phyloP scores from a whole-genome alignment of 2,329 filamentous ascomycete genomes.

The Pyricularia grisea region DNA sequence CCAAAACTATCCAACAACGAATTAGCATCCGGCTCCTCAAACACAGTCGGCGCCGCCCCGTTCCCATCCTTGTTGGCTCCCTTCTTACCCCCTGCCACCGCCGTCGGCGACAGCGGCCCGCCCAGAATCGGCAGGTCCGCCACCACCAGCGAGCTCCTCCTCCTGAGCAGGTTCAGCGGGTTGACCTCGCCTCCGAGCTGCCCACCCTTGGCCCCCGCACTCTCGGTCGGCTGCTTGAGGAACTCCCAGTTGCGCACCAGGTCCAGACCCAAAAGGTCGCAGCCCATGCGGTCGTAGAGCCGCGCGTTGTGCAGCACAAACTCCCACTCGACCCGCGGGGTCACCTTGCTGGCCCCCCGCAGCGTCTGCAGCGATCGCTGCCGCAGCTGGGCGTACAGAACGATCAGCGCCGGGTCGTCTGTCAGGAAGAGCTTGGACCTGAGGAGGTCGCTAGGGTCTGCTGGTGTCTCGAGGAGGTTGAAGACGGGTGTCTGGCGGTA shows the following conservation, averaged over 20 bases:
- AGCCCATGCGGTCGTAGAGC: constrained; percentile 85
- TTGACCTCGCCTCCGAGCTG: constrained; percentile 43
- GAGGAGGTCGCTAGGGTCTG: constrained; percentile 48
- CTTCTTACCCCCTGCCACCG: constrained; percentile 27
- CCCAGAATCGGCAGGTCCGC: constrained; percentile 51
- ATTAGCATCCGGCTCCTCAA: constrained; percentile 85
- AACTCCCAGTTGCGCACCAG: constrained; percentile 81
- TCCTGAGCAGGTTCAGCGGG: constrained; percentile 57
- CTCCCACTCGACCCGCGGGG: constrained; percentile 72
- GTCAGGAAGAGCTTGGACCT: constrained; percentile 73
- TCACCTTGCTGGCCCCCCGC: constrained; percentile 73
- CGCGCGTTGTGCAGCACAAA: constrained; percentile 81
- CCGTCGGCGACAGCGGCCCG: constrained; percentile 19
- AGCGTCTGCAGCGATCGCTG: constrained; percentile 75
- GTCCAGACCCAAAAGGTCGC: constrained; percentile 80
- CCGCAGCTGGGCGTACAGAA: constrained; percentile 79
- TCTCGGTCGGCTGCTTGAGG: constrained; percentile 22
- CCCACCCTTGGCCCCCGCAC: constrained; percentile 23
- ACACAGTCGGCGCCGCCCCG: constrained; percentile 52
- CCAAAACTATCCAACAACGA: constrained; percentile 90
- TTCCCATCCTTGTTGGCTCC: constrained; percentile 21
- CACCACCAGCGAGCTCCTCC: constrained; percentile 70
- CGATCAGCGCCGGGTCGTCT: constrained; percentile 81
- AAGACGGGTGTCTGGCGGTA: constrained; percentile 61
- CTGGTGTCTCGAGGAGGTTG: constrained; percentile 59